Base-by-base conservation (phyloP, 225 moss, liverwort and hornwort genomes). In the Lunularia cruciata region DNA sequence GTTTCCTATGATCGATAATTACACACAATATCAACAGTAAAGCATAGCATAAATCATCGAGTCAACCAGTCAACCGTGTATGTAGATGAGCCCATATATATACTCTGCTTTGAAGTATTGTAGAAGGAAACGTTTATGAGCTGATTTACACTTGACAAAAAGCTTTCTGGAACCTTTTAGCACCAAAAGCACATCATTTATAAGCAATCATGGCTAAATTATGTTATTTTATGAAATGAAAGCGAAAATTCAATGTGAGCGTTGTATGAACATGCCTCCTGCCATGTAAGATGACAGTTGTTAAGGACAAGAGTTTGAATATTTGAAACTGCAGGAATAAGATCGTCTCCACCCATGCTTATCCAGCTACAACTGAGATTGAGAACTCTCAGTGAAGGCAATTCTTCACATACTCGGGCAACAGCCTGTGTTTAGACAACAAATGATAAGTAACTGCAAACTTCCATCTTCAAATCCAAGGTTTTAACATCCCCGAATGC, bases 371-470 rank as follows among this genome's bases (percentile, higher is more conserved):
- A 84, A 74, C 98, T 98, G 61, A 98, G 85, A 71, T 93, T 88
- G 56, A 98, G 80, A 63, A 84, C 72, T 72, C 67, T 81, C 26
- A 91, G 73, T 40, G 73, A 62, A 49, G 86, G 78, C 70, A 93
- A 77, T 70, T 98, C 93, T 73, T 86, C 85, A 79, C 91, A 93
- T 37, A 98, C 72, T 45, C 86, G 75, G 33, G 83, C 67, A 74
- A 98, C 91, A 75, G 86, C 92, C 92, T 98, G 96, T 77, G 69
- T n/a, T n/a, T n/a, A n/a, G n/a, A n/a, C n/a, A n/a, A n/a, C n/a
- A n/a, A n/a, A n/a, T n/a, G n/a, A n/a, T n/a, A n/a, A n/a, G n/a
- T n/a, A n/a, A n/a, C n/a, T n/a, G n/a, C n/a, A n/a, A n/a, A n/a
- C n/a, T n/a, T n/a, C n/a, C n/a, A n/a, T n/a, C n/a, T n/a, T n/a